Evolutionary conservation across 176 grass and related monocot genomes (phyloP).

Genomic region (Miscanthus lutarioriparius): DNA sequence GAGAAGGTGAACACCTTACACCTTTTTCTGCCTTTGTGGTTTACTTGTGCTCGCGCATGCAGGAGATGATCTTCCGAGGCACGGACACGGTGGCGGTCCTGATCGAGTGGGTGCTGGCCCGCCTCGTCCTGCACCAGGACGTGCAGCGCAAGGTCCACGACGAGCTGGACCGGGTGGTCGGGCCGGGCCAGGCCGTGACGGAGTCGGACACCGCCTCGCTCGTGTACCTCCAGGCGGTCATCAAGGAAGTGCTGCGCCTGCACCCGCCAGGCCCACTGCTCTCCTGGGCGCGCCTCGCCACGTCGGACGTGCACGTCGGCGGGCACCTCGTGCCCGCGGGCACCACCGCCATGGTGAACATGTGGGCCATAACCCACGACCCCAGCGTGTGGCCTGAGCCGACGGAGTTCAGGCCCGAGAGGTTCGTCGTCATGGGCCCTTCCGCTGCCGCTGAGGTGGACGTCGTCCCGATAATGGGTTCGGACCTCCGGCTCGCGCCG

Average conservation of each 20-base stretch:
- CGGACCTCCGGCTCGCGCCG: conserved; percentile 71
- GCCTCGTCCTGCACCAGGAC: conserved; percentile 55
- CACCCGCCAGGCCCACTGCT: conserved; percentile 86
- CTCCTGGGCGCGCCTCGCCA: conserved; percentile 77
- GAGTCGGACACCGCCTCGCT: conserved; percentile 38
- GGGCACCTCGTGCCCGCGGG: conserved; percentile 50
- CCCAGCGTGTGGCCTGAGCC: conserved; percentile 47
- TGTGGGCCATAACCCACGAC: conserved; percentile 88
- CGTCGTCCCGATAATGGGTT: conserved; percentile 36
- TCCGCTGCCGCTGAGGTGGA: neutral
- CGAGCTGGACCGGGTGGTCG: conserved; percentile 66
- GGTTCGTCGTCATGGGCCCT: conserved; percentile 24
- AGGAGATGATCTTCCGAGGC: conserved; percentile 96
- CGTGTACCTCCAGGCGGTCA: conserved; percentile 57
- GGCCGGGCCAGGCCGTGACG: conserved; percentile 27
- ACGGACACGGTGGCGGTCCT: conserved; percentile 83
- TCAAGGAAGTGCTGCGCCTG: conserved; percentile 72
- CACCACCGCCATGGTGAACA: conserved; percentile 88
- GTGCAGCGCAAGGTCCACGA: conserved; percentile 64
- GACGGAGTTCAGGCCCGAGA: conserved; percentile 44
- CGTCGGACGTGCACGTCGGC: conserved; percentile 48
- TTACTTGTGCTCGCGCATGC: neutral
- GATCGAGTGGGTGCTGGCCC: conserved; percentile 77
- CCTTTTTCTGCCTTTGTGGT: neutral
- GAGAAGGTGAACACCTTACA: too few species aligned